A percentile compares a stretch with the other conserved stretches of the same genome.
These are phyloP conservation scores for Fagopyrum tataricum DNA, from an alignment of 148 eudicot genomes.

Conservation along the genomic window DNA sequence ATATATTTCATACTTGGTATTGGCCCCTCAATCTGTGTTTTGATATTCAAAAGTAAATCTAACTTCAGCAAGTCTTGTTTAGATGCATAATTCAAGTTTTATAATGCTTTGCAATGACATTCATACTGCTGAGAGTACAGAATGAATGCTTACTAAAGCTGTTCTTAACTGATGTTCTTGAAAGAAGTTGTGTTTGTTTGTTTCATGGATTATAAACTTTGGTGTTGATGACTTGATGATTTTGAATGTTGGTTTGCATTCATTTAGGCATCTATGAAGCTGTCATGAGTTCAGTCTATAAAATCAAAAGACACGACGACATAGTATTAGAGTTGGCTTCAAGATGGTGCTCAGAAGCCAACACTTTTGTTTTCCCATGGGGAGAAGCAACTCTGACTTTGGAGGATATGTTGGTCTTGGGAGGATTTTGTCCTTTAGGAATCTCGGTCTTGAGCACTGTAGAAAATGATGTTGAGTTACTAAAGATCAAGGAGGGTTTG, in stretches of 20 bases:
- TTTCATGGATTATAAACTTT: too few species aligned
- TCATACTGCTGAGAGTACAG: not conserved
- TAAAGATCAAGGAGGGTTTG: conserved; percentile 20
- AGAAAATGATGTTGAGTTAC: not conserved
- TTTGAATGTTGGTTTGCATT: not conserved
- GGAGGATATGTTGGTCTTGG: conserved; percentile 36
- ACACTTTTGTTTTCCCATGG: conserved; percentile 36
- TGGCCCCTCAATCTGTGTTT: not conserved
- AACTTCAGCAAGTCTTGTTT: not conserved
- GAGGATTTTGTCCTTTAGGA: conserved; percentile 43
- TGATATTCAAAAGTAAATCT: not conserved
- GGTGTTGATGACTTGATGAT: too few species aligned
- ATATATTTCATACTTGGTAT: too few species aligned
- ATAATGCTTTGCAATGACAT: too few species aligned
- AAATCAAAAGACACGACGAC: conserved; percentile 9
- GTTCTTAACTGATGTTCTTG: too few species aligned
- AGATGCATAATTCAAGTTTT: too few species aligned
- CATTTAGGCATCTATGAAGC: conserved; percentile 20
- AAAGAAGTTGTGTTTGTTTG: too few species aligned
- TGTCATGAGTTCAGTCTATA: conserved; percentile 18
- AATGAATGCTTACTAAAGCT: not conserved
- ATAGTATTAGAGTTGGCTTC: conserved; percentile 22
- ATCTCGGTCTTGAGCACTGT: conserved; percentile 17
- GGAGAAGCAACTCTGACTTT: conserved; percentile 36
- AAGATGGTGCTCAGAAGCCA: conserved; percentile 26